Conservation (phyloP, 2,329 filamentous ascomycete species). For the Clonostachys rhizophaga region DNA sequence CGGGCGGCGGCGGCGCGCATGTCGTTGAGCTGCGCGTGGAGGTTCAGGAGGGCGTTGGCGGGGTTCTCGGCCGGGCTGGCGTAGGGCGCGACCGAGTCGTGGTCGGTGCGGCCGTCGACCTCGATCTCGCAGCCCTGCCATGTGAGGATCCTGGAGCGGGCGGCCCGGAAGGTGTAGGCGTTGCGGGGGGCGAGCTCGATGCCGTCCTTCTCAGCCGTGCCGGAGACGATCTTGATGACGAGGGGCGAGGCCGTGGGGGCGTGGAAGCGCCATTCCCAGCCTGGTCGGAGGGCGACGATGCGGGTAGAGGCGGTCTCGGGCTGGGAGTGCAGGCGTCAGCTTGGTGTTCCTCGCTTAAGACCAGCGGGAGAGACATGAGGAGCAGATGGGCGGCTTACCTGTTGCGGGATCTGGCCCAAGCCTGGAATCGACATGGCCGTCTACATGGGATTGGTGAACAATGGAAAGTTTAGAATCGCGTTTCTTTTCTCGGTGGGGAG, state of each 20-base stretch:
- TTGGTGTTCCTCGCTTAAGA: neutral
- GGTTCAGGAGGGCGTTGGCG: slow-evolving; percentile 74
- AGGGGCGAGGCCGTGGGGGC: slow-evolving; percentile 46
- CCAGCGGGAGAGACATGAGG: neutral
- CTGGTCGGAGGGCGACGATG: slow-evolving; percentile 50
- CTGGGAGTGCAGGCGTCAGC: slow-evolving; percentile 8
- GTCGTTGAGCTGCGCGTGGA: slow-evolving; percentile 81
- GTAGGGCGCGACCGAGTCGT: slow-evolving; percentile 55
- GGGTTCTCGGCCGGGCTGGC: slow-evolving; percentile 72
- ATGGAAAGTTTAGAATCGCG: neutral
- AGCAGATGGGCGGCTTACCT: slow-evolving; percentile 32
- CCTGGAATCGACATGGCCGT: slow-evolving; percentile 67
- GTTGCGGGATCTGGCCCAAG: slow-evolving; percentile 61
- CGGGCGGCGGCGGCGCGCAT: slow-evolving; percentile 58
- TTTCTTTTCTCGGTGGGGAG: no score
- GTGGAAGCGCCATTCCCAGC: slow-evolving; percentile 77
- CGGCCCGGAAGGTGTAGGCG: slow-evolving; percentile 74
- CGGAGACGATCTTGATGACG: slow-evolving; percentile 62
- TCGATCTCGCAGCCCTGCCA: slow-evolving; percentile 89
- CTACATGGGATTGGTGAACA: slow-evolving; percentile 18
- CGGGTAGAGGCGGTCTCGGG: slow-evolving; percentile 33
- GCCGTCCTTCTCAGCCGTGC: slow-evolving; percentile 90
- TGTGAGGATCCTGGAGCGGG: slow-evolving; percentile 84
- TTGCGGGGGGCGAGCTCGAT: slow-evolving; percentile 83
- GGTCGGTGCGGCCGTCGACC: slow-evolving; percentile 56